These are phyloP conservation scores for Phaseolus lunatus DNA, from an alignment of 306 rosid genomes.

Conservation along the genomic window DNA sequence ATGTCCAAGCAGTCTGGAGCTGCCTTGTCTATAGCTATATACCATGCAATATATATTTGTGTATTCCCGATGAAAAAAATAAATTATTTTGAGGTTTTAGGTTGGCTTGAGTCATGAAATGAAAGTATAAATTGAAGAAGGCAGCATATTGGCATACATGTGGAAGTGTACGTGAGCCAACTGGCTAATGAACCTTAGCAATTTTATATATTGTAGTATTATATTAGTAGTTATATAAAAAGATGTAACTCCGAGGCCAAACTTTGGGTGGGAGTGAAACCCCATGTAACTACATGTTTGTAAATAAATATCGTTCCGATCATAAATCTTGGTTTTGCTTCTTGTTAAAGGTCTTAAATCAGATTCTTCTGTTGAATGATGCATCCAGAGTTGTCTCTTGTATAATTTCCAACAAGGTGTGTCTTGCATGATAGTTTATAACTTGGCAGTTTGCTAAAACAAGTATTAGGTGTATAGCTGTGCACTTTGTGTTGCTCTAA, in stretches of 20 bases:
- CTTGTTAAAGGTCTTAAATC: slow-evolving; percentile 17
- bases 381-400: slow-evolving; percentile 24
- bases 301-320: slow-evolving; percentile 14
- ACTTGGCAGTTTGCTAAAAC: slow-evolving; percentile 18
- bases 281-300: slow-evolving; percentile 7
- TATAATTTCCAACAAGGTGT: background rate
- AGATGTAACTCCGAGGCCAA: background rate
- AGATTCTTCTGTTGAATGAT: slow-evolving; percentile 18
- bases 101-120: slow-evolving; percentile 19
- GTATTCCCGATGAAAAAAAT: slow-evolving; percentile 8
- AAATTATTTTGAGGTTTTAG: slow-evolving; percentile 11
- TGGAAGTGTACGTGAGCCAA: slow-evolving; percentile 1
- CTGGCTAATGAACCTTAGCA: slow-evolving; percentile 19
- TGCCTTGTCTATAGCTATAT: slow-evolving; percentile 21
- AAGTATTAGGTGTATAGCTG: background rate
- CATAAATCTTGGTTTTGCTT: slow-evolving; percentile 13
- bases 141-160: slow-evolving; percentile 15
- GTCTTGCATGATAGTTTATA: slow-evolving; percentile 30
- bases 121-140: slow-evolving; percentile 1
- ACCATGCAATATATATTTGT: background rate
- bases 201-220: background rate
- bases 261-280: slow-evolving; percentile 31
- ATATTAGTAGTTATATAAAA: slow-evolving; percentile 2
- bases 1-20: slow-evolving; percentile 23
- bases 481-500: slow-evolving; percentile 30